Evolutionary conservation across 495 filamentous ascomycete species (phyloP).

Genomic region (Patellaria atrata): DNA sequence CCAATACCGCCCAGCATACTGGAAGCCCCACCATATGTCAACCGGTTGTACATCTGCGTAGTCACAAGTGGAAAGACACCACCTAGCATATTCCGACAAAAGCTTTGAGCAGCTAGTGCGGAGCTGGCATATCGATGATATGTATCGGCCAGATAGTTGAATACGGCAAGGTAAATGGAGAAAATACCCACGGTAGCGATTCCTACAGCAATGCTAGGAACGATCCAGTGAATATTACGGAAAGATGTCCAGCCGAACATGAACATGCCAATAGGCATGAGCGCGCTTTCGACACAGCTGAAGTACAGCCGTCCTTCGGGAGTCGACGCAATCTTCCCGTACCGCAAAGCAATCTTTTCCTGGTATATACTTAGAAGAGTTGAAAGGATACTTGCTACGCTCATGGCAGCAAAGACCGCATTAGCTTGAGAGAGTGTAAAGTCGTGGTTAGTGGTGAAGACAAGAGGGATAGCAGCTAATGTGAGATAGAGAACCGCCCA

Average conservation of each 20-base stretch:
- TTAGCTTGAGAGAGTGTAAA: slow-evolving; percentile 55
- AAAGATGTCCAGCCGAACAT: slow-evolving; percentile 68
- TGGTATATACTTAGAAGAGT: slow-evolving; percentile 67
- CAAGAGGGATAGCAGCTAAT: slow-evolving; percentile 62
- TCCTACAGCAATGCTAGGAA: slow-evolving; percentile 53
- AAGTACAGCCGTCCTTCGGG: slow-evolving; percentile 78
- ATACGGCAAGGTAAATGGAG: slow-evolving; percentile 75
- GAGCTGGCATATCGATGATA: slow-evolving; percentile 77
- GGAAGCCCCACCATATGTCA: slow-evolving; percentile 60
- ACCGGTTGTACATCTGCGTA: slow-evolving; percentile 49
- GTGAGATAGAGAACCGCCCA: slow-evolving; percentile 86
- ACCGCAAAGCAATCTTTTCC: slow-evolving; percentile 35
- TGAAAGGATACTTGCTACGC: slow-evolving; percentile 49
- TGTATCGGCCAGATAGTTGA: slow-evolving; percentile 89
- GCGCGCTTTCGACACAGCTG: slow-evolving; percentile 53
- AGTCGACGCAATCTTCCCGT: slow-evolving; percentile 33
- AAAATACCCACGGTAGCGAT: slow-evolving; percentile 81
- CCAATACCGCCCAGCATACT: slow-evolving; percentile 67
- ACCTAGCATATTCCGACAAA: slow-evolving; percentile 70
- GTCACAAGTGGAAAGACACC: slow-evolving; percentile 74
- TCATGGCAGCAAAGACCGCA: slow-evolving; percentile 63
- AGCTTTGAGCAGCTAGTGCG: slow-evolving; percentile 76
- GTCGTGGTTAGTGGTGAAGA: slow-evolving; percentile 54
- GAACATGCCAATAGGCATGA: slow-evolving; percentile 65
- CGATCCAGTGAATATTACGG: slow-evolving; percentile 58